These are phyloP conservation scores for Citrus unshiu DNA, from an alignment of 345 rosid species.

Conservation along the genomic window DNA sequence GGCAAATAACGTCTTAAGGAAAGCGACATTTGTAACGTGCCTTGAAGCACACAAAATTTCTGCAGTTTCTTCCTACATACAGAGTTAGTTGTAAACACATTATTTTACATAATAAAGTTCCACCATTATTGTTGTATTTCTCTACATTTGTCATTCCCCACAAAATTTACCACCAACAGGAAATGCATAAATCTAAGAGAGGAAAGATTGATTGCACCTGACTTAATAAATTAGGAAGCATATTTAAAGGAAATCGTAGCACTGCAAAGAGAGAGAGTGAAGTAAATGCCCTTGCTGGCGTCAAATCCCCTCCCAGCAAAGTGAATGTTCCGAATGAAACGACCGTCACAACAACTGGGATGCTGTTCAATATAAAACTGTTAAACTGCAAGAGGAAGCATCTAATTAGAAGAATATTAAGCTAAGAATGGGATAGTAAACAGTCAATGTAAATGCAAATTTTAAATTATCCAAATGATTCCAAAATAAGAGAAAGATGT, in stretches of 20 bases:
- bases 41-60: too few species aligned
- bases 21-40: too few species aligned
- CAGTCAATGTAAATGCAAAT: not conserved
- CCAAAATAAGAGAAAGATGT: too few species aligned
- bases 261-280: constrained; percentile 89
- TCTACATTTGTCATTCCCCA: too few species aligned
- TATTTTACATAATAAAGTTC: too few species aligned
- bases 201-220: constrained; percentile 48
- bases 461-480: not conserved
- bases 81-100: too few species aligned
- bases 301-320: constrained; percentile 89
- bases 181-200: not conserved
- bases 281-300: constrained; percentile 95
- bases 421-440: constrained; percentile 6
- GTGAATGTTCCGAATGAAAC: constrained; percentile 88
- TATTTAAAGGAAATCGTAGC: constrained; percentile 70
- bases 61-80: too few species aligned
- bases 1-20: too few species aligned
- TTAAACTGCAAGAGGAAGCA: constrained; percentile 60
- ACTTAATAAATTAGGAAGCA: constrained; percentile 83
- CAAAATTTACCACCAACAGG: too few species aligned
- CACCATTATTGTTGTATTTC: too few species aligned
- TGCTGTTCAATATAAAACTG: constrained; percentile 78
- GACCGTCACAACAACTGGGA: constrained; percentile 81
- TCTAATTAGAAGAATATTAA: constrained; percentile 12